Percentiles rank a stretch among this genome's conserved stretches.
Conservation (phyloP, 148 eudicot genomes). For the Salicornia ramosissima region DNA sequence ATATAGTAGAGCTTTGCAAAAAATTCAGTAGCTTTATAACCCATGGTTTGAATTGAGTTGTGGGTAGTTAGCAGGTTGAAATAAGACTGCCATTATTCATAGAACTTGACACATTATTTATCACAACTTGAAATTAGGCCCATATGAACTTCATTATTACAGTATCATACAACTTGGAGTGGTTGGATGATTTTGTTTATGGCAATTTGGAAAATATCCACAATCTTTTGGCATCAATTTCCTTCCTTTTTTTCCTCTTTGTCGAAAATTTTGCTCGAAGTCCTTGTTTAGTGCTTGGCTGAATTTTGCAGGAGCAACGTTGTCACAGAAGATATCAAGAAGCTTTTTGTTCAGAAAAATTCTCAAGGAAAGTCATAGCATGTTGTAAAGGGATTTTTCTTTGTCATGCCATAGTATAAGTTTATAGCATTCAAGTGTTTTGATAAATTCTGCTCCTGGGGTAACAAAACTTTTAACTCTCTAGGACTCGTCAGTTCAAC, state of each 20-base stretch:
- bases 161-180: too few species aligned
- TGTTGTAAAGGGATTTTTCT: background rate
- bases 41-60: too few species aligned
- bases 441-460: slow-evolving; percentile 1
- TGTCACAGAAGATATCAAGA: slow-evolving; percentile 80
- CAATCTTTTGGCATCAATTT: too few species aligned
- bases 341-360: slow-evolving; percentile 54
- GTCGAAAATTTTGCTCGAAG: background rate
- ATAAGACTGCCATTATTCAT: too few species aligned
- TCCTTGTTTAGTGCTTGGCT: slow-evolving; percentile 8
- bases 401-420: background rate
- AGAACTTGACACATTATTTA: too few species aligned
- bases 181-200: background rate
- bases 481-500: background rate
- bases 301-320: slow-evolving; percentile 70
- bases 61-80: too few species aligned
- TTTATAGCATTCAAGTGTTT: background rate
- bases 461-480: background rate
- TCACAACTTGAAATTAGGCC: too few species aligned
- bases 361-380: slow-evolving; percentile 19
- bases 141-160: too few species aligned
- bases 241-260: background rate
- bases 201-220: too few species aligned
- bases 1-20: too few species aligned
- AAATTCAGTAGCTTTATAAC: too few species aligned